These are phyloP conservation scores for Sporothrix dimorphospora DNA, from an alignment of 2,329 filamentous ascomycete species.

Conservation along the genomic window DNA sequence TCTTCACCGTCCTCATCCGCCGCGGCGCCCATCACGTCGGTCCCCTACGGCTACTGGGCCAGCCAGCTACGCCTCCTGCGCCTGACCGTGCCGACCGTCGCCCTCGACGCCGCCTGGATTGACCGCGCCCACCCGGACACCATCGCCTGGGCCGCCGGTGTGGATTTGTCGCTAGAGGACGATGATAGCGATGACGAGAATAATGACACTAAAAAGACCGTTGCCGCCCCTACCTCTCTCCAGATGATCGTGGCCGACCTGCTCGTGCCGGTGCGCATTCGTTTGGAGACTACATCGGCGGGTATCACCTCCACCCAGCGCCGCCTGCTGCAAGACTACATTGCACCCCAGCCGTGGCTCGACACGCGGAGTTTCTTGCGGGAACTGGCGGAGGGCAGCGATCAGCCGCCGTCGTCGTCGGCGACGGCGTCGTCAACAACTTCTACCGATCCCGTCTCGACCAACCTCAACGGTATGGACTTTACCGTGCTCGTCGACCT, in stretches of 20 bases:
- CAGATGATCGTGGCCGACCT: slow-evolving; percentile 32
- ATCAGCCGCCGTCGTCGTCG: not conserved
- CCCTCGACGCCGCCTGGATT: slow-evolving; percentile 32
- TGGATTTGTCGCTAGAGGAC: slow-evolving; percentile 13
- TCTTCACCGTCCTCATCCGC: not conserved
- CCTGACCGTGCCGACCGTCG: slow-evolving; percentile 27
- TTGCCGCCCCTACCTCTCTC: not conserved
- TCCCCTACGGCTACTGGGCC: slow-evolving; percentile 30
- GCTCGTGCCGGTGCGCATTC: slow-evolving; percentile 24
- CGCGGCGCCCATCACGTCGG: not conserved
- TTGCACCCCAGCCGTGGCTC: not conserved
- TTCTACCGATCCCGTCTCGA: not conserved
- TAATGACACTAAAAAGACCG: not conserved
- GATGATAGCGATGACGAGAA: not conserved
- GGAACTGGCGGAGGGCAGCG: not conserved
- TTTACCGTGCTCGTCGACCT: slow-evolving; percentile 31
- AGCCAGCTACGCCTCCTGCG: slow-evolving; percentile 22
- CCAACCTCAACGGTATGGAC: slow-evolving; percentile 30
- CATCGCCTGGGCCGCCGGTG: slow-evolving; percentile 30
- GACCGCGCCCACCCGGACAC: slow-evolving; percentile 31
- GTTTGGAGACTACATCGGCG: slow-evolving; percentile 5
- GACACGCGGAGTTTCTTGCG: slow-evolving; percentile 1
- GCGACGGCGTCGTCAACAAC: not conserved
- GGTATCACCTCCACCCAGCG: slow-evolving; percentile 11
- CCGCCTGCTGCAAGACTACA: not conserved